Conservation (phyloP, 1,284 basidiomycete species). For the Tylopilus microsporus region DNA sequence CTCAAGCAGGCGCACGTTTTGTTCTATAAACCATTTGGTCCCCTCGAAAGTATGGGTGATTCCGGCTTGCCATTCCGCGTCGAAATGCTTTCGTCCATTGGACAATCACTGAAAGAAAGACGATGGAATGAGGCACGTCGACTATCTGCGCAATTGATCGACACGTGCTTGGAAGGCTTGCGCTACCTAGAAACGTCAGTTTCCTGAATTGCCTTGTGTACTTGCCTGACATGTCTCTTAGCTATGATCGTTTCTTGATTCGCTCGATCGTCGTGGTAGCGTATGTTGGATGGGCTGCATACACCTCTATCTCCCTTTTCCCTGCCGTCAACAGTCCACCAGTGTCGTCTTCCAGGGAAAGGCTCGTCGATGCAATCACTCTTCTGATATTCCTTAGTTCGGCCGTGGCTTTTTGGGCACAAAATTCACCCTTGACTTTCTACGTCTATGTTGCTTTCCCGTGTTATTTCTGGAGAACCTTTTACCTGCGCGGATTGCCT, state of each 20-base stretch:
- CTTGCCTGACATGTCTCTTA: slow-evolving; percentile 26
- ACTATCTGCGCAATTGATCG: slow-evolving; percentile 53
- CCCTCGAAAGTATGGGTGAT: slow-evolving; percentile 31
- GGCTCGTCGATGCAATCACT: slow-evolving; percentile 23
- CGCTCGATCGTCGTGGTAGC: slow-evolving; percentile 65
- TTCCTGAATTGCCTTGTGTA: background rate
- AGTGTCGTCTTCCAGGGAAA: background rate
- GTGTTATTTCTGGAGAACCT: slow-evolving; percentile 68
- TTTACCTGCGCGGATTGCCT: slow-evolving; percentile 32
- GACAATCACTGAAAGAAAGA: slow-evolving; percentile 40
- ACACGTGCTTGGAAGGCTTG: slow-evolving; percentile 58
- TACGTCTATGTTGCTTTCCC: slow-evolving; percentile 77
- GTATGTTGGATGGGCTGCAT: slow-evolving; percentile 77
- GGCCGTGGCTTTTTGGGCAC: slow-evolving; percentile 55
- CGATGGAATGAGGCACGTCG: slow-evolving; percentile 50
- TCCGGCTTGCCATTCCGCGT: slow-evolving; percentile 25
- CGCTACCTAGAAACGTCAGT: slow-evolving; percentile 75
- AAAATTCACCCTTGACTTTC: slow-evolving; percentile 68
- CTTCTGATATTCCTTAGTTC: slow-evolving; percentile 36
- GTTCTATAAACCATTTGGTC: slow-evolving; percentile 59
- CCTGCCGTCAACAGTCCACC: slow-evolving; percentile 6
- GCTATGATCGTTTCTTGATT: slow-evolving; percentile 74
- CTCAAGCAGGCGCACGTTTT: slow-evolving; percentile 55
- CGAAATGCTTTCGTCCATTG: slow-evolving; percentile 37
- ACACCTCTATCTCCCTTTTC: slow-evolving; percentile 54